Percentiles rank a stretch among this genome's conserved stretches.
Conservation (phyloP, 2,329 filamentous ascomycete species). For the Sporothrix inflata region DNA sequence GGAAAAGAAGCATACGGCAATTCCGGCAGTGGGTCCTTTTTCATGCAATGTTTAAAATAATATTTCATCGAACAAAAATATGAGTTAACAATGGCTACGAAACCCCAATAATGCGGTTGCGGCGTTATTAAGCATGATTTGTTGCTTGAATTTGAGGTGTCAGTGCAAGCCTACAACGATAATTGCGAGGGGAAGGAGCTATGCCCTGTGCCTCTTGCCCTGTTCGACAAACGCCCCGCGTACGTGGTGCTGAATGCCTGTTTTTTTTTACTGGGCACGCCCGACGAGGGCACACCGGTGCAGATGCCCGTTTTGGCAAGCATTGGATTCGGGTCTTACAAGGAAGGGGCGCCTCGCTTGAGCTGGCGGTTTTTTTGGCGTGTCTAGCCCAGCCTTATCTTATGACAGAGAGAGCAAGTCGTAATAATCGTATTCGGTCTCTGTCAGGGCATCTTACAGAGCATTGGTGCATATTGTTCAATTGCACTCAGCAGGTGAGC, state of each 20-base stretch:
- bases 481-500: neutral
- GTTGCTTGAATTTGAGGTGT: neutral
- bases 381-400: conserved; percentile 4
- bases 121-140: neutral
- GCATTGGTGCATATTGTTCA: neutral
- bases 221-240: neutral
- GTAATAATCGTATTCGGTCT: neutral
- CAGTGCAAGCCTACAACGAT: neutral
- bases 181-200: neutral
- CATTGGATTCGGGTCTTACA: conserved; percentile 14
- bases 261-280: neutral
- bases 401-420: neutral
- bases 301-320: conserved; percentile 24
- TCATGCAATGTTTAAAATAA: neutral
- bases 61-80: neutral
- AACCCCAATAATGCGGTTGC: neutral
- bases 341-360: conserved; percentile 4
- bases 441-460: neutral
- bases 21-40: neutral
- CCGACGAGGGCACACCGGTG: conserved; percentile 1
- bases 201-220: neutral
- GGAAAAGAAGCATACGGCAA: neutral
- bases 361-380: conserved; percentile 2
- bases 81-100: neutral
- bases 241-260: neutral